These are phyloP conservation scores for Globisporangium nagaii DNA, from an alignment of 352 stramenopile genomes.

Conservation along the genomic window DNA sequence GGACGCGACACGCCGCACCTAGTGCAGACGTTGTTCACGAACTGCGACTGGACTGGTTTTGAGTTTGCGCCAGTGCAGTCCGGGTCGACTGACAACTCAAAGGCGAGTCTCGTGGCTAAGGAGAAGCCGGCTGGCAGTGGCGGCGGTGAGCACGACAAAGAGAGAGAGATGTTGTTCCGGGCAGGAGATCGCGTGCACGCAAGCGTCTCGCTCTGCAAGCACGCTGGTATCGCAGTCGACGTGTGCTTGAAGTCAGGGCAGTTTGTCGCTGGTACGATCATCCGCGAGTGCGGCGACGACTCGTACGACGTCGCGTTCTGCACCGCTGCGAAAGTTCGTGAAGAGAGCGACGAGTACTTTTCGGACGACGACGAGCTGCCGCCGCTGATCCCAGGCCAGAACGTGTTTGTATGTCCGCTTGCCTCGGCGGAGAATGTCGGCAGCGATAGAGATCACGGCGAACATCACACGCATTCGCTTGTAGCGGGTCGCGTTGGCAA, in stretches of 20 bases:
- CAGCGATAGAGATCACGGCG: neutral
- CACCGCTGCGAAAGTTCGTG: conserved; percentile 22
- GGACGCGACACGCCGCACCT: conserved; percentile 55
- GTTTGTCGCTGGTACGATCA: conserved; percentile 41
- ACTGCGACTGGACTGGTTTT: conserved; percentile 68
- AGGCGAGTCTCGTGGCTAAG: neutral
- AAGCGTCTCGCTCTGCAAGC: conserved; percentile 25
- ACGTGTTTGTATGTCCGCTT: conserved; percentile 34
- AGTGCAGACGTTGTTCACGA: conserved; percentile 42
- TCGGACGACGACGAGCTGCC: conserved; percentile 37
- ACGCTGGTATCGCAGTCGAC: conserved; percentile 43
- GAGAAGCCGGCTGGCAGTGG: neutral
- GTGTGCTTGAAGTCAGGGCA: conserved; percentile 20
- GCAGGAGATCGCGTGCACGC: conserved; percentile 28
- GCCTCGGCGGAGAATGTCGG: neutral
- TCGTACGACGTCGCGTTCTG: conserved; percentile 43
- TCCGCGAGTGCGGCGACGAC: conserved; percentile 30
- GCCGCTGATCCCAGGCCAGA: conserved; percentile 18
- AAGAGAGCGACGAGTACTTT: conserved; percentile 34
- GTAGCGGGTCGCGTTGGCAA: conserved; percentile 24
- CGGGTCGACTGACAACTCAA: neutral
- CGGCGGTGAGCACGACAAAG: neutral
- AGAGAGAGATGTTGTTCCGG: conserved; percentile 15
- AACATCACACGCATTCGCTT: conserved; percentile 7
- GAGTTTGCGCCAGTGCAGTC: conserved; percentile 23